Conservation (phyloP, 1,139 yeast species). For the Torulaspora pretoriensis region DNA sequence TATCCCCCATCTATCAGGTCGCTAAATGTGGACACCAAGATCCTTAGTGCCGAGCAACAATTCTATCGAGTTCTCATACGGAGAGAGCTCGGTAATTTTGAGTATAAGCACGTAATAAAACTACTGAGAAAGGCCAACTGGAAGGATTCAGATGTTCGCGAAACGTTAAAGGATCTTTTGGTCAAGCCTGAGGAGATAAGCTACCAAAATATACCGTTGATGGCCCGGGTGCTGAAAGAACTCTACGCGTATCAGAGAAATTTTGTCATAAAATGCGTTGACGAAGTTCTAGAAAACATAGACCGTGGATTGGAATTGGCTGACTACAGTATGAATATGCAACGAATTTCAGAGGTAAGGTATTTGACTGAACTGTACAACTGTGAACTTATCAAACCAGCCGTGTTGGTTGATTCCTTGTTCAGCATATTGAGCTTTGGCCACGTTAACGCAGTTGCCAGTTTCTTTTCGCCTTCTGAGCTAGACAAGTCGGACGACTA, state of each 20-base stretch:
- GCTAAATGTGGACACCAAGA: constrained; percentile 26
- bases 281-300: constrained; percentile 61
- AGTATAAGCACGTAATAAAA: constrained; percentile 38
- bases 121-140: constrained; percentile 49
- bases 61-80: constrained; percentile 51
- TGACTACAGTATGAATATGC: constrained; percentile 56
- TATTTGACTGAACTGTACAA: constrained; percentile 59
- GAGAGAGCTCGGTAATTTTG: constrained; percentile 46
- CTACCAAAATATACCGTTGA: constrained; percentile 49
- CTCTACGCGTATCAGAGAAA: constrained; percentile 40
- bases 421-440: constrained; percentile 64
- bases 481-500: constrained; percentile 65
- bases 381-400: constrained; percentile 45
- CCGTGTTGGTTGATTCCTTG: constrained; percentile 50
- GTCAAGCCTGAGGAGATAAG: constrained; percentile 58
- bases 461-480: constrained; percentile 40
- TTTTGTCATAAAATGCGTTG: constrained; percentile 50
- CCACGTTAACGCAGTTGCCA: constrained; percentile 60
- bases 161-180: constrained; percentile 50
- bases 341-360: constrained; percentile 57
- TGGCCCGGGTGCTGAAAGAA: constrained; percentile 49
- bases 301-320: constrained; percentile 63
- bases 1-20: constrained; percentile 52
- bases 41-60: constrained; percentile 42
- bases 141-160: constrained; percentile 41